Percentiles rank a stretch among this genome's conserved stretches.
Conservation (phyloP, 1,139 yeast species). For the Taphrina sp. region DNA sequence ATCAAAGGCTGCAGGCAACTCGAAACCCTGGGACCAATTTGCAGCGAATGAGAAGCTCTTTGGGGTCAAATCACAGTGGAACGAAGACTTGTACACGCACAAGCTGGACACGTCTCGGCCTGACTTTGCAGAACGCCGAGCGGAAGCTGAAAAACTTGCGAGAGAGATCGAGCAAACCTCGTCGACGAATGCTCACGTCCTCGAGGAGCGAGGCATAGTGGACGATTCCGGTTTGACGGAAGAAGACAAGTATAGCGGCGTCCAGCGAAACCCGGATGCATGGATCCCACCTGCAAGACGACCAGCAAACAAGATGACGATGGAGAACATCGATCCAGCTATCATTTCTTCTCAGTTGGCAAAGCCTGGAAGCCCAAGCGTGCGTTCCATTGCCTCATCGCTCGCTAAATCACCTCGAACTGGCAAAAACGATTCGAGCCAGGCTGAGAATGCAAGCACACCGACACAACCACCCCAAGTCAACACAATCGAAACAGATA, state of each 20-base stretch:
- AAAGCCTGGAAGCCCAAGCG: constrained; percentile 11
- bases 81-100: constrained; percentile 88
- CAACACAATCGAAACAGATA: constrained; percentile 42
- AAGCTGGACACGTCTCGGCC: constrained; percentile 72
- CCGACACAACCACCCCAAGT: background rate
- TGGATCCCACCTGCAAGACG: constrained; percentile 29
- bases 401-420: constrained; percentile 21
- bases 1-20: background rate
- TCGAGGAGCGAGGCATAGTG: constrained; percentile 83
- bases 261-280: constrained; percentile 45
- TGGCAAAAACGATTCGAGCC: constrained; percentile 1
- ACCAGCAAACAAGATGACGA: constrained; percentile 7
- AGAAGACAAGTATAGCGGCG: constrained; percentile 95
- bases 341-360: constrained; percentile 28
- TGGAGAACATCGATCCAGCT: constrained; percentile 24
- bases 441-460: constrained; percentile 3
- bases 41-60: constrained; percentile 82
- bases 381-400: constrained; percentile 6
- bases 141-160: constrained; percentile 75
- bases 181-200: constrained; percentile 71
- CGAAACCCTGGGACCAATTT: constrained; percentile 80
- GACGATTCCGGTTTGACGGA: constrained; percentile 90
- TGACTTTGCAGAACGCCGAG: constrained; percentile 63
- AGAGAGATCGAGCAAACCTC: constrained; percentile 69
- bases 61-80: constrained; percentile 82